These are phyloP conservation scores for Hirschfeldia incana DNA, from an alignment of 345 rosid species.

Conservation along the genomic window DNA sequence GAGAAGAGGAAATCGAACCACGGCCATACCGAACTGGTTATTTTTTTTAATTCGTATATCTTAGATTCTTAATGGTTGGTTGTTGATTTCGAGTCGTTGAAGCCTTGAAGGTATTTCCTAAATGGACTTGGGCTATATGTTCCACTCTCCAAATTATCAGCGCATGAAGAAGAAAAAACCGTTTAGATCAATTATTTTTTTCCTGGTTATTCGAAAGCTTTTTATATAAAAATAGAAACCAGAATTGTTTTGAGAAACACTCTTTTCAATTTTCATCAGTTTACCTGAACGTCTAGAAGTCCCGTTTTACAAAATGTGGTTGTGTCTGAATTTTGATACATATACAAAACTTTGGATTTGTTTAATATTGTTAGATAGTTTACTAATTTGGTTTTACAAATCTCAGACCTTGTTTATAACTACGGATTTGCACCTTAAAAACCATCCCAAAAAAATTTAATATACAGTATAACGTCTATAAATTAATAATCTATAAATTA, in stretches of 20 bases:
- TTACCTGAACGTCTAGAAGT: neutral
- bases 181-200: neutral
- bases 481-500: no score
- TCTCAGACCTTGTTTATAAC: neutral
- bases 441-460: neutral
- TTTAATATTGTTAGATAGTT: neutral
- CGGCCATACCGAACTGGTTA: neutral
- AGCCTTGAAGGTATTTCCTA: neutral
- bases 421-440: neutral
- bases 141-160: neutral
- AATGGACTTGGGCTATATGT: slow-evolving; percentile 2
- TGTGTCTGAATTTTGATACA: neutral
- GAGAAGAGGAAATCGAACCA: neutral
- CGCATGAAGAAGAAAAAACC: neutral
- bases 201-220: neutral
- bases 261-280: neutral
- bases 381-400: neutral
- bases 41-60: neutral
- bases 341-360: neutral
- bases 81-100: neutral
- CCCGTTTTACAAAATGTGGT: neutral
- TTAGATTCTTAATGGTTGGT: neutral
- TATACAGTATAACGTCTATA: no score
- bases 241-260: neutral
- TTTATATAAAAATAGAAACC: neutral